These are phyloP conservation scores for Rhynchospora breviuscula DNA, from an alignment of 176 grass and related monocot species.

Conservation along the genomic window DNA sequence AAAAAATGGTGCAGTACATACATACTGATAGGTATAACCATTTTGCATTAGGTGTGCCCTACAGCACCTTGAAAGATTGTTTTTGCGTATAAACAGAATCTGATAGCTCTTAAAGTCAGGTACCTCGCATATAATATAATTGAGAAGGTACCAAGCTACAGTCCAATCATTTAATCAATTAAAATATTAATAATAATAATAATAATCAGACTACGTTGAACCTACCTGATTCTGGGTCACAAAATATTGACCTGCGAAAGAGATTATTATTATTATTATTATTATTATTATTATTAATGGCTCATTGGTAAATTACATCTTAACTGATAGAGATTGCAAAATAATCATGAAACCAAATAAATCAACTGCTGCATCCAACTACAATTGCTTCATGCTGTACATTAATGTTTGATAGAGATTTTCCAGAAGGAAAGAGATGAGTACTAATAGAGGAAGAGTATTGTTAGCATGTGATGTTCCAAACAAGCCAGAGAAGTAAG, in stretches of 20 bases:
- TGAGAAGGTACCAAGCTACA: neutral
- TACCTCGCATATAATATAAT: neutral
- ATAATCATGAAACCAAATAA: no score
- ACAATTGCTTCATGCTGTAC: neutral
- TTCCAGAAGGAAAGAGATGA: neutral
- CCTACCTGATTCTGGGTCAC: neutral
- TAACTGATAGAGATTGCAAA: neutral
- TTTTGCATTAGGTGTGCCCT: neutral
- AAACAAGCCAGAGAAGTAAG: neutral
- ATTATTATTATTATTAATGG: no score
- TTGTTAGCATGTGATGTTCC: neutral
- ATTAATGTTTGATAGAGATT: neutral
- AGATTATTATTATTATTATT: no score
- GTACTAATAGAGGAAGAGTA: neutral
- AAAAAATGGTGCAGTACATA: constrained; percentile 3
- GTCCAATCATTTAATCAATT: neutral
- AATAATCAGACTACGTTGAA: neutral
- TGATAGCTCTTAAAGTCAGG: neutral
- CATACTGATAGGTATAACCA: neutral
- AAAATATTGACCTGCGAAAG: neutral
- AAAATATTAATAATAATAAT: no score
- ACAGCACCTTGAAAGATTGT: neutral
- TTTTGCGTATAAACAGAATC: neutral
- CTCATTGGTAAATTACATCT: neutral
- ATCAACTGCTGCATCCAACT: no score